A percentile compares a stretch with the other conserved stretches of the same genome.
These are phyloP conservation scores for Elsinoe fawcettii DNA, from an alignment of 2,329 filamentous ascomycete genomes.

Conservation along the genomic window DNA sequence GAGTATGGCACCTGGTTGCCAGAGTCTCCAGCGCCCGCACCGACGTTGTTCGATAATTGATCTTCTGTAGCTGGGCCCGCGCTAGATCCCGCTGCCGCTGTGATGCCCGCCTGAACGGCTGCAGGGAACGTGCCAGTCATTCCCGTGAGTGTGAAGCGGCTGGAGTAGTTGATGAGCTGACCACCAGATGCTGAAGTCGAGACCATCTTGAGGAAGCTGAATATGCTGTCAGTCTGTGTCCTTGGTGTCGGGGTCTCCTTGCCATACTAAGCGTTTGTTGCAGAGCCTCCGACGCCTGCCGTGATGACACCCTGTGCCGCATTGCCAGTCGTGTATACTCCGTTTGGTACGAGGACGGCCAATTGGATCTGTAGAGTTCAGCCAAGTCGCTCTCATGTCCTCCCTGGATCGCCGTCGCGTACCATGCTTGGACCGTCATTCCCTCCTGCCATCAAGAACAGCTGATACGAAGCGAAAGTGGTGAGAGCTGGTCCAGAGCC, in stretches of 20 bases:
- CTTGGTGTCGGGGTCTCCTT: neutral
- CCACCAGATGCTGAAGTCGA: conserved; percentile 48
- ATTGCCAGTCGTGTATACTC: conserved; percentile 34
- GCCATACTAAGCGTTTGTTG: conserved; percentile 50
- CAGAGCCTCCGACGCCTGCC: conserved; percentile 36
- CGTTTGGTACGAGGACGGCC: conserved; percentile 23
- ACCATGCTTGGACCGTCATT: conserved; percentile 45
- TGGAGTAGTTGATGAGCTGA: conserved; percentile 52
- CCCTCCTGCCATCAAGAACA: conserved; percentile 55
- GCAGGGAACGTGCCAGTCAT: conserved; percentile 55
- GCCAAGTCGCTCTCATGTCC: neutral
- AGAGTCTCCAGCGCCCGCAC: conserved; percentile 18
- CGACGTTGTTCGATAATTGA: conserved; percentile 23
- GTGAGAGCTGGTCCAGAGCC: conserved; percentile 43
- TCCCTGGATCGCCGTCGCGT: conserved; percentile 18
- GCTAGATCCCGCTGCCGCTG: conserved; percentile 32
- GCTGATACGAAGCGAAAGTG: conserved; percentile 47
- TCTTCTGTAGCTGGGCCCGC: conserved; percentile 33
- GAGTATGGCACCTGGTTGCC: conserved; percentile 41
- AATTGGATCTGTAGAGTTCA: neutral
- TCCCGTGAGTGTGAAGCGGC: conserved; percentile 55
- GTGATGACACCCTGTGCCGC: conserved; percentile 39
- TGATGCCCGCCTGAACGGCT: conserved; percentile 31
- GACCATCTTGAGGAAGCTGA: conserved; percentile 53
- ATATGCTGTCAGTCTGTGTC: conserved; percentile 13